Base-by-base conservation (phyloP, 140 eudicot species). In the Oenanthe javanica region DNA sequence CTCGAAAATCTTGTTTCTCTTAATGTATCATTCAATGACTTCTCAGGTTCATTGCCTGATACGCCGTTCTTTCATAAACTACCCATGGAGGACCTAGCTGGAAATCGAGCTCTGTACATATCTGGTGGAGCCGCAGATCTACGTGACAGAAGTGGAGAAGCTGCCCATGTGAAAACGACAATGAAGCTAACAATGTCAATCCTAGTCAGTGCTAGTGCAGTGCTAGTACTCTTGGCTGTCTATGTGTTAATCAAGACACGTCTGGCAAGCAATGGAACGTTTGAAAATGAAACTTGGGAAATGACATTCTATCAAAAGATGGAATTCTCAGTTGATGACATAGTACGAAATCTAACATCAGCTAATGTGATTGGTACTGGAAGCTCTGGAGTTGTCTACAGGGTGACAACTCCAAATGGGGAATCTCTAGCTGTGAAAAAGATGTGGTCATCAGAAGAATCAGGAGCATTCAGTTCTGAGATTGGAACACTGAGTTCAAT, bases 1-100 rank as follows among this genome's bases (percentile, higher is more conserved):
- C 94, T 94, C 45, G 89, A 92, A 73, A 92, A 94, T 79, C 98
- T 94, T 14, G 97, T 94, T 0, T 85, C 93, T 43, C 93, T 94
- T 54, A 92, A 94, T 69, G 84, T 92, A 13, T 94, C 98, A 11
- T 92, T 81, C 87, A 94, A 94, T 31, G 89, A 88, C 8, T 94
- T 94, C 86, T 83, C 96, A n/a, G 98, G 98, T 2, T 84, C 88
- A 57, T 63, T 94, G 81, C 98, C 98, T 11, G 77, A 92, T 80
- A 88, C 98, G 0, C 85, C 90, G 2, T 92, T 94, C 69, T 94
- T 94, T n/a, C 88, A 70, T 1, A 89, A 87, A 43, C 97, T 94
- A n/a, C 96, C 98, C 7, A 66, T 77, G 2, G 82, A 86, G 23
- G 80, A 86, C 81, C 86, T 93, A 9, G 88, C 87, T 15, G 98